Evolutionary conservation across 2,329 filamentous ascomycete genomes (phyloP).

Genomic region (Apiospora kogelbergensis): DNA sequence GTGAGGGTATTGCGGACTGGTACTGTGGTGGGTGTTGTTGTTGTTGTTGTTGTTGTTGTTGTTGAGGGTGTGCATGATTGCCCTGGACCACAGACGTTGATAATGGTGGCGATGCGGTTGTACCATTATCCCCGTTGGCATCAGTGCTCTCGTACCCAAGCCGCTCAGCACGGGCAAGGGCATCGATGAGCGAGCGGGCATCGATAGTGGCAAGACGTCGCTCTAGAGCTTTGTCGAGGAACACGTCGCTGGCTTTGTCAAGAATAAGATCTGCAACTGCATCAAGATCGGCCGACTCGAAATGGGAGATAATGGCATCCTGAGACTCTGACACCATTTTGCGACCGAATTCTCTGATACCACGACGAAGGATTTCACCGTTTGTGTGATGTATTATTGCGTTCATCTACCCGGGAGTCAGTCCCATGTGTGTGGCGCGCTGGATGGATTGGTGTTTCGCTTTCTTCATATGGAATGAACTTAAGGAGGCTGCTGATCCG

Average conservation of each 20-base stretch:
- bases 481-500: too few relatives aligned
- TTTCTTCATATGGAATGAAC: too few relatives aligned
- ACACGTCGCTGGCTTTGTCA: constrained; percentile 44
- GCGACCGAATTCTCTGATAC: constrained; percentile 46
- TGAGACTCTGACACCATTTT: constrained; percentile 42
- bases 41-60: neutral
- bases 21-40: neutral
- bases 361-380: constrained; percentile 34
- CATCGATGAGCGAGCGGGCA: constrained; percentile 55
- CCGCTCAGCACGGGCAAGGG: constrained; percentile 55
- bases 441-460: neutral
- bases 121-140: neutral
- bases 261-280: constrained; percentile 44
- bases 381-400: constrained; percentile 46
- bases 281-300: constrained; percentile 44
- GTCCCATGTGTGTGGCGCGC: neutral
- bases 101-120: constrained; percentile 7
- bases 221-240: constrained; percentile 54
- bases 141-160: constrained; percentile 49
- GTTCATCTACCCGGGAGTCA: constrained; percentile 41
- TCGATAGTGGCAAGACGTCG: constrained; percentile 53
- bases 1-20: neutral
- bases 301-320: constrained; percentile 40
- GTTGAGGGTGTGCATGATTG: neutral
- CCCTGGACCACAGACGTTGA: neutral